Conservation (phyloP, 1,139 yeast species). For the Nakaseomyces nivariensis region DNA sequence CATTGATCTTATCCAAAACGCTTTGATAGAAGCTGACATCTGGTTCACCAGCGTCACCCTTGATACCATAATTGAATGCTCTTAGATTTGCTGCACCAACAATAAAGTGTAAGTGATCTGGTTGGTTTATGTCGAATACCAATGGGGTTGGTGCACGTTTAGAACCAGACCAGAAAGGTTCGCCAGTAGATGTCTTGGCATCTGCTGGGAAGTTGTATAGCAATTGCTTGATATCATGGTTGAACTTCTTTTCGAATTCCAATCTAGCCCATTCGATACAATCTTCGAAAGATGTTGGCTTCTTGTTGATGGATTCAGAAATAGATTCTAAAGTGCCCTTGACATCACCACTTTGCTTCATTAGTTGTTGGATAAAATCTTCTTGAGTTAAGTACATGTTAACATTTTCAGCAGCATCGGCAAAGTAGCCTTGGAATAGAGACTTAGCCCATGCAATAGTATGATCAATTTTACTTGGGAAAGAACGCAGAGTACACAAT, state of each 20-base stretch:
- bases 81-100: conserved; percentile 85
- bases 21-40: conserved; percentile 35
- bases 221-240: conserved; percentile 79
- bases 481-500: conserved; percentile 88
- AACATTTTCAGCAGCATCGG: conserved; percentile 86
- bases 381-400: conserved; percentile 86
- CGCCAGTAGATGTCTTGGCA: conserved; percentile 83
- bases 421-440: conserved; percentile 85
- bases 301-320: conserved; percentile 57
- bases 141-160: conserved; percentile 91
- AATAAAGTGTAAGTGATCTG: conserved; percentile 71
- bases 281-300: conserved; percentile 86
- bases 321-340: conserved; percentile 78
- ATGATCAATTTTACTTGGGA: conserved; percentile 97
- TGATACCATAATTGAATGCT: conserved; percentile 83
- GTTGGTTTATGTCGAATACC: conserved; percentile 61
- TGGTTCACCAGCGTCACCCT: conserved; percentile 46
- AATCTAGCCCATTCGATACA: conserved; percentile 92
- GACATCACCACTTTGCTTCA: conserved; percentile 87
- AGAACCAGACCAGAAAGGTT: conserved; percentile 97
- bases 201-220: conserved; percentile 90
- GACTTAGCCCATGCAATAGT: conserved; percentile 99
- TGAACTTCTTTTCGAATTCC: conserved; percentile 77
- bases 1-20: conserved; percentile 44
- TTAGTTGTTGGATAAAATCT: conserved; percentile 79